These are phyloP conservation scores for Magnusiomyces paraingens DNA, from an alignment of 1,139 yeast genomes.

Conservation along the genomic window DNA sequence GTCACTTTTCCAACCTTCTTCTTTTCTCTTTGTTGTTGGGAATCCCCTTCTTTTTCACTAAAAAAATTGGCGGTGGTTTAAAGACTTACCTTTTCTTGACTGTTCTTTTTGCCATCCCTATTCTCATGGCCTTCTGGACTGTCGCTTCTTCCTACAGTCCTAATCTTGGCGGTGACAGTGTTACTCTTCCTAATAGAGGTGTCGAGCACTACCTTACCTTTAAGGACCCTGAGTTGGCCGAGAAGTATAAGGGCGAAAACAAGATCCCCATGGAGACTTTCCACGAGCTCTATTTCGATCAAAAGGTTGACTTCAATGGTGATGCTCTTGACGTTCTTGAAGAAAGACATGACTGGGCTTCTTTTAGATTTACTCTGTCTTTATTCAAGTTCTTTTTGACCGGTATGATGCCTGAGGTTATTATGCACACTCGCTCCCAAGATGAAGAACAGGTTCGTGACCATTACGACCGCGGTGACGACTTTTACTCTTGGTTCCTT, in stretches of 20 bases:
- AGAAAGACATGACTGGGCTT: slow-evolving; percentile 88
- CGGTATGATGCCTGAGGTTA: slow-evolving; percentile 91
- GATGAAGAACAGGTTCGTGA: slow-evolving; percentile 96
- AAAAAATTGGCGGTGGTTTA: slow-evolving; percentile 68
- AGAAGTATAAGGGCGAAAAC: slow-evolving; percentile 61
- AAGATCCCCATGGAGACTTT: slow-evolving; percentile 92
- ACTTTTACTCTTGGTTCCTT: slow-evolving; percentile 87
- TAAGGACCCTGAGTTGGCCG: slow-evolving; percentile 67
- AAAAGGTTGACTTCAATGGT: slow-evolving; percentile 82
- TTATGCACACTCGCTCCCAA: slow-evolving; percentile 85
- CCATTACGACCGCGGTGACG: slow-evolving; percentile 95
- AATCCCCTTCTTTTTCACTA: slow-evolving; percentile 58
- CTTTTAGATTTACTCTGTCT: slow-evolving; percentile 68
- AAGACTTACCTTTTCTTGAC: slow-evolving; percentile 50
- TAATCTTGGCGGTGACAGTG: slow-evolving; percentile 66
- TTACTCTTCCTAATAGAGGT: slow-evolving; percentile 67
- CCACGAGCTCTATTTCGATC: slow-evolving; percentile 79
- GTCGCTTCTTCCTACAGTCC: slow-evolving; percentile 72
- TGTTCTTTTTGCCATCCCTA: slow-evolving; percentile 53
- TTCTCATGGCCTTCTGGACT: slow-evolving; percentile 79
- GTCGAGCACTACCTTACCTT: slow-evolving; percentile 75
- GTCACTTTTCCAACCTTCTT: slow-evolving; percentile 62
- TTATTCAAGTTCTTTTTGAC: slow-evolving; percentile 72
- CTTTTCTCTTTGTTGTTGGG: slow-evolving; percentile 47
- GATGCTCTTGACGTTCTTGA: slow-evolving; percentile 80